Percentiles rank a stretch among this genome's conserved stretches.
These are phyloP conservation scores for Talaromyces sp. DNA, from an alignment of 2,329 filamentous ascomycete species.

Conservation along the genomic window DNA sequence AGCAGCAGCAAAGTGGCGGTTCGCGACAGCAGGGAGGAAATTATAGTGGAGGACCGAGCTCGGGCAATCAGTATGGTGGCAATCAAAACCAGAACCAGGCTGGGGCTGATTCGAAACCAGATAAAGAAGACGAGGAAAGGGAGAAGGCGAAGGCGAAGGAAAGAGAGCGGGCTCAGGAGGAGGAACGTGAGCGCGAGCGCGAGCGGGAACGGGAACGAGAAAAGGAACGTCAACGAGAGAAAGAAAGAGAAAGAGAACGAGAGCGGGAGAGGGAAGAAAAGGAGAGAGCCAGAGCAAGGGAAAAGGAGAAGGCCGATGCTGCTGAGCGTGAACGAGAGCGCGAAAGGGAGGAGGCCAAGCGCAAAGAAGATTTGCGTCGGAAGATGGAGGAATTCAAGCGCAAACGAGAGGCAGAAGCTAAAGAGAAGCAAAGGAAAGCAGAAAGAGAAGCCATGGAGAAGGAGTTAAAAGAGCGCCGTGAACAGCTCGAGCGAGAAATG, in stretches of 20 bases:
- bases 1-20: conserved; percentile 15
- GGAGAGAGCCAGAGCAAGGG: conserved; percentile 27
- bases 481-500: conserved; percentile 43
- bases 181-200: conserved; percentile 20
- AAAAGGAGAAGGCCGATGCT: conserved; percentile 7
- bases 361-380: conserved; percentile 40
- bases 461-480: conserved; percentile 42
- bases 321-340: conserved; percentile 33
- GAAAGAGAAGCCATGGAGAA: conserved; percentile 46
- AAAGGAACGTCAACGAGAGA: not conserved
- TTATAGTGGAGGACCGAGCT: conserved; percentile 32
- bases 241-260: not conserved
- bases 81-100: conserved; percentile 40
- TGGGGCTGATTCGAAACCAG: conserved; percentile 24
- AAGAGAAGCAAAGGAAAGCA: conserved; percentile 41
- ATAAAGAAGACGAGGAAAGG: not conserved
- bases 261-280: conserved; percentile 17
- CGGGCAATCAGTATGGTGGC: conserved; percentile 36
- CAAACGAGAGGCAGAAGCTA: conserved; percentile 40
- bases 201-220: conserved; percentile 26
- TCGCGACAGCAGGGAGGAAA: conserved; percentile 23
- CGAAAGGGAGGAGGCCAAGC: conserved; percentile 35
- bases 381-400: conserved; percentile 44
- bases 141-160: conserved; percentile 7
- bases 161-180: conserved; percentile 23